Conservation (phyloP, 2,329 filamentous ascomycete genomes). For the Colletotrichum sidae region DNA sequence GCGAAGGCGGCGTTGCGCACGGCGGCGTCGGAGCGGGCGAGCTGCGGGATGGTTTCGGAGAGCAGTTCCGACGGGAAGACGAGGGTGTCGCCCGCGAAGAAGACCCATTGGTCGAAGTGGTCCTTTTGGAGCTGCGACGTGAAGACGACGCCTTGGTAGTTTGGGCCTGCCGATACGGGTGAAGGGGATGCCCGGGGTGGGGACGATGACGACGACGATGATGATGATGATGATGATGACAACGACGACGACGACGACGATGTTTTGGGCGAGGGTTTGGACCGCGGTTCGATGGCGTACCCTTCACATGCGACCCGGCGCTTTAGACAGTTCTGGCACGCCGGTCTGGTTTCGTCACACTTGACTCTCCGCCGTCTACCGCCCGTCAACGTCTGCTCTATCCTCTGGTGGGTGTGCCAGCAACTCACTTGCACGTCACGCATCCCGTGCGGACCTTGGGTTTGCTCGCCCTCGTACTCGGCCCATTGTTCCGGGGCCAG, state of each 20-base stretch:
- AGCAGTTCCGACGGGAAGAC: conserved; percentile 30
- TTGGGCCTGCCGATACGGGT: conserved; percentile 22
- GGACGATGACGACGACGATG: background rate
- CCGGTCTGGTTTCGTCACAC: conserved; percentile 30
- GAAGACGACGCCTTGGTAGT: conserved; percentile 29
- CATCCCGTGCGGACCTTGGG: conserved; percentile 39
- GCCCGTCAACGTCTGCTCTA: background rate
- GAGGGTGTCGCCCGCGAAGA: conserved; percentile 16
- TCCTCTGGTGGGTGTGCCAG: too few relatives aligned
- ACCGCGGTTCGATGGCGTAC: conserved; percentile 18
- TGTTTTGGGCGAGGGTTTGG: background rate
- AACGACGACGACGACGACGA: background rate
- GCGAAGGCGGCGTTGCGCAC: conserved; percentile 54
- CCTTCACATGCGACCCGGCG: conserved; percentile 24
- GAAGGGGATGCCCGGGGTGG: background rate
- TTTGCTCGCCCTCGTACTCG: conserved; percentile 32
- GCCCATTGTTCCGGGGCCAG: conserved; percentile 28
- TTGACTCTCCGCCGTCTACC: conserved; percentile 27
- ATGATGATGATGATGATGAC: too few relatives aligned
- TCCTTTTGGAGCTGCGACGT: conserved; percentile 27
- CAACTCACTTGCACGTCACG: conserved; percentile 35
- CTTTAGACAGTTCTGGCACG: conserved; percentile 30
- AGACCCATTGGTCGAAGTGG: conserved; percentile 30
- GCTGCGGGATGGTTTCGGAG: conserved; percentile 38
- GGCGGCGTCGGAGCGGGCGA: conserved; percentile 37